Conservation (phyloP, 768 basidiomycete genomes). For the Naganishia antarctica region DNA sequence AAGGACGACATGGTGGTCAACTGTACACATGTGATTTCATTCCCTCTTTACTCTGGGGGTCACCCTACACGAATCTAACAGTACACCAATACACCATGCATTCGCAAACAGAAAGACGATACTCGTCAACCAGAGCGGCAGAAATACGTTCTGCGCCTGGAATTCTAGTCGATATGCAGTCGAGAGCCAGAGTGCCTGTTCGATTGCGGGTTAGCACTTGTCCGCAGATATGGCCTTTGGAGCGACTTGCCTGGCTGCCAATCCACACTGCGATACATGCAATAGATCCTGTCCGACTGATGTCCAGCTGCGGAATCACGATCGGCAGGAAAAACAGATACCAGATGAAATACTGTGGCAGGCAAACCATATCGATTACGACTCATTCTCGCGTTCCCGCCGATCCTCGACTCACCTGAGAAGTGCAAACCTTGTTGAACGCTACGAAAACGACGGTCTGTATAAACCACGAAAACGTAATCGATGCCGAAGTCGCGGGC, state of each 20-base stretch:
- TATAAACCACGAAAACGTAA: slow-evolving; percentile 80
- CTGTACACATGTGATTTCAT: no score
- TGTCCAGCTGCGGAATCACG: slow-evolving; percentile 62
- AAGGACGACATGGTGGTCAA: no score
- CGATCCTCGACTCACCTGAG: slow-evolving; percentile 60
- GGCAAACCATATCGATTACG: background rate
- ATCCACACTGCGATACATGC: slow-evolving; percentile 62
- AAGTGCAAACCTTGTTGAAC: slow-evolving; percentile 98
- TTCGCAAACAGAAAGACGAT: slow-evolving; percentile 70
- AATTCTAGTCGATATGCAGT: slow-evolving; percentile 90
- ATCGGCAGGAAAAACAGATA: slow-evolving; percentile 83
- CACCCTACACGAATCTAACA: slow-evolving; percentile 52
- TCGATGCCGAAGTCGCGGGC: slow-evolving; percentile 53
- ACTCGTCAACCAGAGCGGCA: slow-evolving; percentile 71
- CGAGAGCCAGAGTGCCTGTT: slow-evolving; percentile 76
- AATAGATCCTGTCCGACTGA: slow-evolving; percentile 54
- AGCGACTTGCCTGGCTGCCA: slow-evolving; percentile 56
- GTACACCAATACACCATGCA: slow-evolving; percentile 67
- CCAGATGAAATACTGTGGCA: slow-evolving; percentile 98
- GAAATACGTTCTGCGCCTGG: slow-evolving; percentile 67
- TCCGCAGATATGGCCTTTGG: no score
- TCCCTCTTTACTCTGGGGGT: background rate
- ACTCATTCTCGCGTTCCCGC: background rate
- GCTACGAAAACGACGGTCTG: slow-evolving; percentile 88
- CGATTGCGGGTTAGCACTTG: background rate